A percentile compares a stretch with the other conserved stretches of the same genome.
phyloP scores from a whole-genome alignment of 495 filamentous ascomycete genomes.

The Sporormia fimetaria region DNA sequence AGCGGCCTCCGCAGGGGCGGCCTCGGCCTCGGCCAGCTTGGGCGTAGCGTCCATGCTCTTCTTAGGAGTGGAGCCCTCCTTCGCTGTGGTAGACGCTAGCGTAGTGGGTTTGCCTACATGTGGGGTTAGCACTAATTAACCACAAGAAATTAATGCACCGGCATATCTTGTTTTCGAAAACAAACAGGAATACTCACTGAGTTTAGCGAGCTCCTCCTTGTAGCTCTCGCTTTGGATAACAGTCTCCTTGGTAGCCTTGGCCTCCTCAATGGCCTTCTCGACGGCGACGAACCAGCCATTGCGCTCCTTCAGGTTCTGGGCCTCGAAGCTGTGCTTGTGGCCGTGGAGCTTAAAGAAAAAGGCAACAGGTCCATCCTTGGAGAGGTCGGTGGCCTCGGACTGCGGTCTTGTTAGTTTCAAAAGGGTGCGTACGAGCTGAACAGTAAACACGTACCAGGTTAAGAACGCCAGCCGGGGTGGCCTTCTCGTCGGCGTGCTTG shows the following conservation, averaged over 20 bases:
- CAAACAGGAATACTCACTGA: conserved; percentile 28
- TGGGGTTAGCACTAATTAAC: conserved; percentile 33
- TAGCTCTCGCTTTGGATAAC: conserved; percentile 34
- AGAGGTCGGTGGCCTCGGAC: conserved; percentile 74
- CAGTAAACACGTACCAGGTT: conserved; percentile 54
- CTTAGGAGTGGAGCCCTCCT: conserved; percentile 27
- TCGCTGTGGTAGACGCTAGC: conserved; percentile 26
- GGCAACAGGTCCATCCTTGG: conserved; percentile 59
- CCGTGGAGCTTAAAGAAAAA: conserved; percentile 75
- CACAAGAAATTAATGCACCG: conserved; percentile 29
- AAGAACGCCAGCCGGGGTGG: conserved; percentile 65
- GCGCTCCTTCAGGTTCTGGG: conserved; percentile 59
- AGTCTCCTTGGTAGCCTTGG: conserved; percentile 40
- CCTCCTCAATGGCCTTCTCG: conserved; percentile 45
- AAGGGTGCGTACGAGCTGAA: not conserved
- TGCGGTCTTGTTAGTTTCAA: conserved; percentile 31
- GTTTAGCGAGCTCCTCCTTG: conserved; percentile 38
- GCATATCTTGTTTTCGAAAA: conserved; percentile 3
- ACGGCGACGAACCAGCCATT: conserved; percentile 68
- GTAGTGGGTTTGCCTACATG: conserved; percentile 29
- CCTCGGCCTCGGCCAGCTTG: conserved; percentile 26
- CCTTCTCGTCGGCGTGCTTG: conserved; percentile 77
- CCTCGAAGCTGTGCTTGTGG: conserved; percentile 86
- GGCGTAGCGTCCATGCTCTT: conserved; percentile 31
- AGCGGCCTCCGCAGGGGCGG: conserved; percentile 12